Conservation (phyloP, 345 rosid genomes). For the Leavenworthia alabamica region DNA sequence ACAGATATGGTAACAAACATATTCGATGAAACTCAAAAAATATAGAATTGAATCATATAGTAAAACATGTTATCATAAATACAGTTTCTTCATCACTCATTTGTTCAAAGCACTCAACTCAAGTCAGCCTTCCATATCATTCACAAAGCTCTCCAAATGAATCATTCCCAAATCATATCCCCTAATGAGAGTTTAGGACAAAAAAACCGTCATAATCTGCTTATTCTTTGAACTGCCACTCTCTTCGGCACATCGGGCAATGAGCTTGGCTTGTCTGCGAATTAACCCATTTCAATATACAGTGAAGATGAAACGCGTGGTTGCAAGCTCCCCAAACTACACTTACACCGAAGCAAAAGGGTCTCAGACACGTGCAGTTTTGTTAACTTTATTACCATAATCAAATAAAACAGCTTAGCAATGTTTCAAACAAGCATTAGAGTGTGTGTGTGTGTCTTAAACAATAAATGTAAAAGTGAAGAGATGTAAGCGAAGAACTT, state of each 20-base stretch:
- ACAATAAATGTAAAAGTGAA: background rate
- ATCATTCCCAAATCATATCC: background rate
- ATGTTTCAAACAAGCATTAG: background rate
- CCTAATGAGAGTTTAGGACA: background rate
- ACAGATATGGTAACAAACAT: background rate
- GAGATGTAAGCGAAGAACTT: constrained; percentile 17
- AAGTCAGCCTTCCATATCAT: background rate
- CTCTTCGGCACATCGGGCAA: constrained; percentile 85
- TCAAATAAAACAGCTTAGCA: background rate
- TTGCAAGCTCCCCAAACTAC: constrained; percentile 72
- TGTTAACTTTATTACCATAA: background rate
- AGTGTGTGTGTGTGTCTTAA: background rate
- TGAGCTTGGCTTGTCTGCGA: constrained; percentile 86
- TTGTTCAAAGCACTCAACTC: background rate
- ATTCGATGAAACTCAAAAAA: background rate
- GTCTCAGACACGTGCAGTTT: background rate
- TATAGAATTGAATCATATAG: background rate
- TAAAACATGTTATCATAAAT: background rate
- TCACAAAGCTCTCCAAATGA: background rate
- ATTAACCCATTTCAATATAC: constrained; percentile 93
- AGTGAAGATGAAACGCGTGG: constrained; percentile 87
- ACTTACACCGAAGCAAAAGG: constrained; percentile 4
- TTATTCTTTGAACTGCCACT: constrained; percentile 70
- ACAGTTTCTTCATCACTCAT: background rate
- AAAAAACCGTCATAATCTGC: background rate